Evolutionary conservation across 495 filamentous ascomycete species (phyloP).

Genomic region (Tuber magnatum): DNA sequence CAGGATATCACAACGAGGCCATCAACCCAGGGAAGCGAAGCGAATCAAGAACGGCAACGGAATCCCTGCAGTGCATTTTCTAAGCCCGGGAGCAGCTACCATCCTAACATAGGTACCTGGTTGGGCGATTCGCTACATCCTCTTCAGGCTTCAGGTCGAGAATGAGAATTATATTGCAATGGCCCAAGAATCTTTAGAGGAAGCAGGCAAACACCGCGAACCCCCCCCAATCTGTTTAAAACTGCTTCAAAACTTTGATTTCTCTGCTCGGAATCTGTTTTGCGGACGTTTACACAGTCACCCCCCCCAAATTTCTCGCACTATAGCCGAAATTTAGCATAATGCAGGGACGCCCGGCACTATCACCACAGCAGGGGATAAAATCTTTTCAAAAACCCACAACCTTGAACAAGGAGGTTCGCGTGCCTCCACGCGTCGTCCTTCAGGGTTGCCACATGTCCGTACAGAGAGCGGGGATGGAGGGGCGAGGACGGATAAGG

Average conservation of each 20-base stretch:
- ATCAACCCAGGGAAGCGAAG: background rate
- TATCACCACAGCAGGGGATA: background rate
- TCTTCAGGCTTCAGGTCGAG: no score
- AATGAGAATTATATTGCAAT: background rate
- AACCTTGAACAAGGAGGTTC: background rate
- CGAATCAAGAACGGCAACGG: background rate
- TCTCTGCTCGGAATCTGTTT: background rate
- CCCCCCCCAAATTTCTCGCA: background rate
- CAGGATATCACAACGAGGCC: background rate
- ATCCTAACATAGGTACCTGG: no score
- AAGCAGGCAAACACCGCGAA: background rate
- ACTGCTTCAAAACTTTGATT: background rate
- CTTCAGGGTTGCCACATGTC: background rate
- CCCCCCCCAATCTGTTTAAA: background rate
- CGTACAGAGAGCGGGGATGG: background rate
- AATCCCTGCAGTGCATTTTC: background rate
- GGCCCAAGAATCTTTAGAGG: background rate
- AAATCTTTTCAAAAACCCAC: background rate
- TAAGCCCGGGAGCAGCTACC: background rate
- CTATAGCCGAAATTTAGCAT: background rate
- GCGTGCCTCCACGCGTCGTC: background rate
- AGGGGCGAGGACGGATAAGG: background rate
- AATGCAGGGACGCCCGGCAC: background rate
- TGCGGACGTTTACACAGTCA: background rate
- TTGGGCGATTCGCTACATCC: no score